phyloP scores from a whole-genome alignment of 768 basidiomycete species.

The Amanita pseudoporphyria region DNA sequence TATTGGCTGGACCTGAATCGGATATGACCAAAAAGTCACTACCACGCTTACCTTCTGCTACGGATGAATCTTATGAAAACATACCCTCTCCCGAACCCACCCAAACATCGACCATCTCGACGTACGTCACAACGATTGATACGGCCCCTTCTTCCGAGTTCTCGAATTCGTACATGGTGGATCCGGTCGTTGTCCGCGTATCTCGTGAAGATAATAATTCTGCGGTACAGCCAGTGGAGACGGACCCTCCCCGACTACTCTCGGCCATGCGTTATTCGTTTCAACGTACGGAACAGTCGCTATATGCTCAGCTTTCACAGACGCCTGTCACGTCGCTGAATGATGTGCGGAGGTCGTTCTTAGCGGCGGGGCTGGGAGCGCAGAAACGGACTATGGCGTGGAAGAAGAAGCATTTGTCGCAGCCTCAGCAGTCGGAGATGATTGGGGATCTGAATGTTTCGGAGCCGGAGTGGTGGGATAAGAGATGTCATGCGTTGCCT shows the following conservation, averaged over 20 bases:
- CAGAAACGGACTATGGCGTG: conserved; percentile 47
- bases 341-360: conserved; percentile 51
- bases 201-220: not conserved
- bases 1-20: conserved; percentile 20
- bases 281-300: conserved; percentile 45
- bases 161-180: not conserved
- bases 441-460: conserved; percentile 20
- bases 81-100: conserved; percentile 6
- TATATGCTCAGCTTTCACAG: conserved; percentile 44
- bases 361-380: conserved; percentile 41
- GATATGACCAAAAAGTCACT: conserved; percentile 34
- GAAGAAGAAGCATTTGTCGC: conserved; percentile 51
- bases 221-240: not conserved
- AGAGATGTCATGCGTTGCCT: conserved; percentile 54
- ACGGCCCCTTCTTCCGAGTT: not conserved
- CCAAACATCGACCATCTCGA: conserved; percentile 8
- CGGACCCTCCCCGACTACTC: conserved; percentile 21
- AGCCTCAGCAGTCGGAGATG: conserved; percentile 13
- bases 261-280: conserved; percentile 44
- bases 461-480: conserved; percentile 61
- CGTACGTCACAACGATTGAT: not conserved
- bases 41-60: conserved; percentile 46
- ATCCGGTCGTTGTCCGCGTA: not conserved
- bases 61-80: conserved; percentile 40
- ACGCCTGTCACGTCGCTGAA: conserved; percentile 43